Base-by-base conservation (phyloP, 805 yeast genomes). In the Zygoascus flipseniorum region DNA sequence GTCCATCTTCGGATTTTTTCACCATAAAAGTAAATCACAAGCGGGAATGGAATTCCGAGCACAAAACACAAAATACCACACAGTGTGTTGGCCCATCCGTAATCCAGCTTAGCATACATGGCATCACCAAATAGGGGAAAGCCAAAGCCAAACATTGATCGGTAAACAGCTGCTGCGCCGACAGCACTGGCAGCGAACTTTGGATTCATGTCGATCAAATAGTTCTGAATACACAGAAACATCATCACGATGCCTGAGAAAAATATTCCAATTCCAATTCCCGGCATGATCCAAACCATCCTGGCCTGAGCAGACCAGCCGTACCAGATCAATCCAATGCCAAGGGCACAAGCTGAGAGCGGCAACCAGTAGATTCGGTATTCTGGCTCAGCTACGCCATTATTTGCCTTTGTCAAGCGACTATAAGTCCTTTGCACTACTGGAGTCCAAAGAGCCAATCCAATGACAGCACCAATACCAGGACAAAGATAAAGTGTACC, bases 71-170 rank as follows among this genome's bases (percentile, higher is more conserved):
- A 65, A 43, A 82, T 70, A 0, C 77, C 89, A 65, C 82, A 79
- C 60, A 84, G 63, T 0, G 86, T 77, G 62, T 79, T 78, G 23
- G 86, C 86, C 89, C 88, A 83, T 5, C 86, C 87, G 59, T 81
- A 82, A 19, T 83, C 83, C 46, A 85, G 65, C 19, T 58, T 60
- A 47, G 66, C 67, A 64, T 81, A 85, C 83, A 84, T 78, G 8
- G 75, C 69, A 8, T 72, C 66, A 2, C 85, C 86, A 65, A 82
- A 81, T 43, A 83, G 68, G 6, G 89, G 93, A 70, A 85, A 83
- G 10, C 78, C 72, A 52, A 82, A 85, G 1, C 90, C 92, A 61
- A 85, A 76, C 44, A 77, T 65, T 4, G 88, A 81, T 60, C 93
- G 72, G 60, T 81, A 77, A 56, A 84, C 76, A 0, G 88, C 80